Percentiles rank a stretch among this genome's conserved stretches.
Conservation (phyloP, 108 stramenopile genomes). For the Cyclotella atomus region DNA sequence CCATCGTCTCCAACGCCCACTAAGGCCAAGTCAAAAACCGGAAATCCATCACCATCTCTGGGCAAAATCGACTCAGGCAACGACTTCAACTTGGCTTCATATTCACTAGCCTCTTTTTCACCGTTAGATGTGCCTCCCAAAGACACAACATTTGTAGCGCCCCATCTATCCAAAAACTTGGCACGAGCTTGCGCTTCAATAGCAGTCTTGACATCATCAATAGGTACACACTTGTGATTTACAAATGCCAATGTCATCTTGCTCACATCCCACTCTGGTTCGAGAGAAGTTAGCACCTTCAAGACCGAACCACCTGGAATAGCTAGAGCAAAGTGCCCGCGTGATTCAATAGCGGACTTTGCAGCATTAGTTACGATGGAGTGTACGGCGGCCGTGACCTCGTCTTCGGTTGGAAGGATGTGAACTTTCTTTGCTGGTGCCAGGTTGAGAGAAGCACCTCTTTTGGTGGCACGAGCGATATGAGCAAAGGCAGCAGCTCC, state of each 20-base stretch:
- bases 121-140: conserved; percentile 66
- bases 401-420: conserved; percentile 48
- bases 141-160: conserved; percentile 49
- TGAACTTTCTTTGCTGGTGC: conserved; percentile 45
- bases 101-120: conserved; percentile 59
- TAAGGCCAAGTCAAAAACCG: conserved; percentile 79
- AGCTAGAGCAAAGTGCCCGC: conserved; percentile 74
- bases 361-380: conserved; percentile 51
- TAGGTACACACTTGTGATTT: conserved; percentile 83
- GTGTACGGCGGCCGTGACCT: conserved; percentile 50
- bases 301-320: conserved; percentile 86
- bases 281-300: conserved; percentile 60
- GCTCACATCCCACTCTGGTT: conserved; percentile 34
- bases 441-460: background rate
- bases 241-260: conserved; percentile 78
- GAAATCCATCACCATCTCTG: conserved; percentile 62
- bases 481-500: background rate
- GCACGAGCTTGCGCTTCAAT: conserved; percentile 79
- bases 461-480: background rate
- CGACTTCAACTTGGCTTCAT: conserved; percentile 58
- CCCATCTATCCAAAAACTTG: conserved; percentile 71
- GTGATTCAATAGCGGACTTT: conserved; percentile 53
- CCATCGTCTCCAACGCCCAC: conserved; percentile 89
- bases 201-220: conserved; percentile 58
- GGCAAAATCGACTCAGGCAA: conserved; percentile 53